A percentile compares a stretch with the other conserved stretches of the same genome.
Evolutionary conservation across 2,329 filamentous ascomycete genomes (phyloP).

Genomic region (Ascochyta fabae): DNA sequence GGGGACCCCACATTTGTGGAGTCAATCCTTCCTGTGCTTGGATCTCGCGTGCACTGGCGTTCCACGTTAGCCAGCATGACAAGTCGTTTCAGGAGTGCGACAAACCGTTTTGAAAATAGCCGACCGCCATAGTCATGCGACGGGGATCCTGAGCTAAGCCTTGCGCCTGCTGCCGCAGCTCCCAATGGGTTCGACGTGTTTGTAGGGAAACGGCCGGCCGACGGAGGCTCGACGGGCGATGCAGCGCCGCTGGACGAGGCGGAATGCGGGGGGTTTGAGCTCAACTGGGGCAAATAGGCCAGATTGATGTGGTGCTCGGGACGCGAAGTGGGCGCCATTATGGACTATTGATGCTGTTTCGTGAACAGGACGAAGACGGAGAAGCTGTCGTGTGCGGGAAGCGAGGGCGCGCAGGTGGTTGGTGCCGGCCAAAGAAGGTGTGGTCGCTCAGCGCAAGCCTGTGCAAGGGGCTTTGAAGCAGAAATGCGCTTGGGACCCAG

Average conservation of each 20-base stretch:
- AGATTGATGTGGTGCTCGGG: constrained; percentile 80
- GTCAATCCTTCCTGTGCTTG: constrained; percentile 91
- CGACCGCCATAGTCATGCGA: constrained; percentile 85
- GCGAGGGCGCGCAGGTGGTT: constrained; percentile 15
- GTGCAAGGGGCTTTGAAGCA: constrained; percentile 21
- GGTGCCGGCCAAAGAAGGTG: constrained; percentile 51
- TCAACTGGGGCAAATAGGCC: constrained; percentile 76
- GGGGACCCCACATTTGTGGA: constrained; percentile 84
- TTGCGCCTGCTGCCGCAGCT: constrained; percentile 60
- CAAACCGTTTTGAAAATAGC: constrained; percentile 91
- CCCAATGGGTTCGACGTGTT: constrained; percentile 64
- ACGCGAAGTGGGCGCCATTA: constrained; percentile 86
- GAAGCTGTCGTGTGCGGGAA: constrained; percentile 16
- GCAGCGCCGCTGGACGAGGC: constrained; percentile 80
- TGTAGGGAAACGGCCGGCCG: constrained; percentile 75
- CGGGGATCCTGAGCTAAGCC: constrained; percentile 93
- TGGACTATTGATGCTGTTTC: constrained; percentile 68
- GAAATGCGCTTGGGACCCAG: constrained; percentile 12
- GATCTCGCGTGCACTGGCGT: constrained; percentile 84
- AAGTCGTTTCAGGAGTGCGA: constrained; percentile 43
- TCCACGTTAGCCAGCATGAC: constrained; percentile 37
- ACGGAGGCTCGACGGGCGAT: constrained; percentile 77
- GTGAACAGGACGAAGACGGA: constrained; percentile 26
- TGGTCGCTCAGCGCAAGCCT: constrained; percentile 31
- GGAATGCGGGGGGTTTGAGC: constrained; percentile 72